Evolutionary conservation across 1,284 basidiomycete species (phyloP).

Genomic region (Pholiota adiposa): DNA sequence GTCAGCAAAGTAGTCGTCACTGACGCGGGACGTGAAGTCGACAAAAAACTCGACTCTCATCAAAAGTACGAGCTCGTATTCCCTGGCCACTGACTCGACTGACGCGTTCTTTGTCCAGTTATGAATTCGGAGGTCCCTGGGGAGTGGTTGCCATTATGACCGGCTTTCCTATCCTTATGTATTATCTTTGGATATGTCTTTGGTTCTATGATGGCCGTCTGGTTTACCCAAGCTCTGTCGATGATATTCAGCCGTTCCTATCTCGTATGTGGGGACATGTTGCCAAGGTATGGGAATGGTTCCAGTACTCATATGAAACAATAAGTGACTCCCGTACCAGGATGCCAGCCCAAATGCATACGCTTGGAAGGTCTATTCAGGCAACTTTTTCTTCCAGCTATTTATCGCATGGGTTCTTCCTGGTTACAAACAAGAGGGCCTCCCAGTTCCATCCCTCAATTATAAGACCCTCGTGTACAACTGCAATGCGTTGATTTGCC

Average conservation of each 20-base stretch:
- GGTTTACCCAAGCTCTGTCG: slow-evolving; percentile 73
- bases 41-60: slow-evolving; percentile 80
- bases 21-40: slow-evolving; percentile 69
- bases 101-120: slow-evolving; percentile 49
- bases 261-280: slow-evolving; percentile 85
- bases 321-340: slow-evolving; percentile 41
- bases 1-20: slow-evolving; percentile 42
- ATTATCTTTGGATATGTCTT: slow-evolving; percentile 98
- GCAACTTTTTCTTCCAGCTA: slow-evolving; percentile 90
- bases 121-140: slow-evolving; percentile 95
- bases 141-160: slow-evolving; percentile 95
- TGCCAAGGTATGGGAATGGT: slow-evolving; percentile 59
- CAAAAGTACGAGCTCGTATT: slow-evolving; percentile 51
- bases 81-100: slow-evolving; percentile 4
- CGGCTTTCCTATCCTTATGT: slow-evolving; percentile 92
- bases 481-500: slow-evolving; percentile 91
- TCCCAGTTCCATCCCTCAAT: slow-evolving; percentile 89
- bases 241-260: slow-evolving; percentile 83
- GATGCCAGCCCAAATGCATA: slow-evolving; percentile 91
- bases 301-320: not conserved
- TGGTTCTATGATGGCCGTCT: slow-evolving; percentile 94
- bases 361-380: slow-evolving; percentile 89
- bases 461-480: slow-evolving; percentile 96
- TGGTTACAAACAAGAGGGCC: slow-evolving; percentile 91
- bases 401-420: slow-evolving; percentile 91